Evolutionary conservation across 2,329 filamentous ascomycete species (phyloP).

Genomic region (Botrytis elliptica): DNA sequence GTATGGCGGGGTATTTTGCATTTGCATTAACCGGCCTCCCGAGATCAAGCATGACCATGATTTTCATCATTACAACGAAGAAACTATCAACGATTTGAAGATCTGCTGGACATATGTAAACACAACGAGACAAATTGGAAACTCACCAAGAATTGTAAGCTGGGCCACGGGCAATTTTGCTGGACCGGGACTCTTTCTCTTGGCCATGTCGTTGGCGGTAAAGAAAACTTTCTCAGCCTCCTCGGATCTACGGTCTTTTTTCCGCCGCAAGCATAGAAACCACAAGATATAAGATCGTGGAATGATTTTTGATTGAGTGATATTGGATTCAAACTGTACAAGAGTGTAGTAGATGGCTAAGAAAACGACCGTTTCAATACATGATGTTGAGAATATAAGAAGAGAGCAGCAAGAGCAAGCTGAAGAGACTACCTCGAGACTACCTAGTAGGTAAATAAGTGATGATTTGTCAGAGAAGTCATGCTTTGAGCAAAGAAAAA

Average conservation of each 20-base stretch:
- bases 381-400: background rate
- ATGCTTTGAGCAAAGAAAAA: background rate
- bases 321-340: too few relatives aligned
- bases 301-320: background rate
- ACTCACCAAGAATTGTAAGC: conserved; percentile 72
- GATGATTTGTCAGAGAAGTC: background rate
- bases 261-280: background rate
- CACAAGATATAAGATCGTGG: background rate
- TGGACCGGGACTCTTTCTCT: conserved; percentile 34
- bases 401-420: background rate
- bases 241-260: background rate
- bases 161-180: conserved; percentile 74
- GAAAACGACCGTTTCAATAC: background rate
- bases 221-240: conserved; percentile 5
- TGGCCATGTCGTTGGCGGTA: conserved; percentile 24
- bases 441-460: background rate
- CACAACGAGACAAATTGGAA: background rate
- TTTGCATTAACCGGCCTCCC: background rate
- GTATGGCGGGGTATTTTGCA: background rate
- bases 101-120: conserved; percentile 12
- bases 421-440: background rate
- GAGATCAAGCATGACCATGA: background rate
- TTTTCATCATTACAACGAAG: conserved; percentile 9
- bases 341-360: background rate
- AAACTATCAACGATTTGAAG: conserved; percentile 21